Conservation (phyloP, 192 early-diverging fungal species). For the Coemansia sp. region DNA sequence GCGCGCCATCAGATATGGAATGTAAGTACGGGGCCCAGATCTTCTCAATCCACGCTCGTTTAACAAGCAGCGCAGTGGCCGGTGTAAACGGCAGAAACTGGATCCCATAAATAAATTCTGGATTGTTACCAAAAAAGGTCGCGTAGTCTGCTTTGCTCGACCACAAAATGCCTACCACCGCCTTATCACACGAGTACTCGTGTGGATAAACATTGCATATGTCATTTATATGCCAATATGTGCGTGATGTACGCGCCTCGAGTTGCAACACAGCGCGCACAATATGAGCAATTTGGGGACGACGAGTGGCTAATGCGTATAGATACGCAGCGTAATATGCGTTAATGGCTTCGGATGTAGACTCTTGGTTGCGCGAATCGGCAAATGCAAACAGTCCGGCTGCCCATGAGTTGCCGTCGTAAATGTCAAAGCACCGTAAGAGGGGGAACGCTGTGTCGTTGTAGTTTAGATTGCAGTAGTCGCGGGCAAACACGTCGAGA, state of each 20-base stretch:
- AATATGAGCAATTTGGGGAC: conserved; percentile 25
- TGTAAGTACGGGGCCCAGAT: conserved; percentile 34
- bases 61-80: conserved; percentile 35
- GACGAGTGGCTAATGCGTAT: conserved; percentile 31
- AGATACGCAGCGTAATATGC: conserved; percentile 54
- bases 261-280: conserved; percentile 43
- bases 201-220: conserved; percentile 32
- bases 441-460: conserved; percentile 49
- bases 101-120: conserved; percentile 55
- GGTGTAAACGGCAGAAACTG: conserved; percentile 55
- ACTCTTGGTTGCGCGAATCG: conserved; percentile 57
- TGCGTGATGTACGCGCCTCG: conserved; percentile 41
- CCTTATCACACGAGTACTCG: conserved; percentile 26
- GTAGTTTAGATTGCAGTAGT: conserved; percentile 46
- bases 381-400: conserved; percentile 52
- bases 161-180: conserved; percentile 54
- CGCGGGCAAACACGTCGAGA: conserved; percentile 41
- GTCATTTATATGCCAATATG: conserved; percentile 55
- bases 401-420: conserved; percentile 61
- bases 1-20: conserved; percentile 14
- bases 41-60: conserved; percentile 43
- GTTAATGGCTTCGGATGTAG: conserved; percentile 56
- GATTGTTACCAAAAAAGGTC: conserved; percentile 47
- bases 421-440: conserved; percentile 58
- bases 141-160: conserved; percentile 47